Evolutionary conservation across 2,329 filamentous ascomycete genomes (phyloP), one percentile per base, ranked within the genome.

Genomic region (Pseudopyricularia javanii): DNA sequence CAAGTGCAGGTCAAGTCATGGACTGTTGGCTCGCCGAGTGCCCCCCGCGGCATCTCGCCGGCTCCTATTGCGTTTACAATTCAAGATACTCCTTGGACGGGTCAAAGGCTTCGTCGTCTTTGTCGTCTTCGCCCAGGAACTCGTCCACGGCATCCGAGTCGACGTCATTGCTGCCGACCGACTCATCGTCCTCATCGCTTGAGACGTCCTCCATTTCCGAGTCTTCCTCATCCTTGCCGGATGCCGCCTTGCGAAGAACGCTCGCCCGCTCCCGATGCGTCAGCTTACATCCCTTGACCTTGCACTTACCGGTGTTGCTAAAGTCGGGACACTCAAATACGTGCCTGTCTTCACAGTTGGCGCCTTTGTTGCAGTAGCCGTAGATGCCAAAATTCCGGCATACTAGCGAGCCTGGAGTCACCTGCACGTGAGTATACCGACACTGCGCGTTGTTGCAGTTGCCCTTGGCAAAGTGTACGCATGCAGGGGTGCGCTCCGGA

Each of bases 241-340:
- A 70, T 62, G 78, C 80, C 67, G 80, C 77, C 66, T 85, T 83
- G 63, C 88, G 86, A 62, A 85, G 76, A 64, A 84, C 74, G 74
- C 87, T 90, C 65, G 90, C 90, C 69, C 88, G 83, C 71, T 93
- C 88, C 65, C 91, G 82, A 70, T 98, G 93, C 55, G 83, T 86
- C 53, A 95, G 78, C 65, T 85, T 86, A 74, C 91, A 97, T 59
- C 84, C 83, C 68, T 84, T 82, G 66, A 79, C 82, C 66, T 82
- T 83, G 79, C 93, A 98, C 57, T 76, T 74, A 62, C 91, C 91
- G 56, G 80, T 88, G 70, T 95, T 95, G 77, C 88, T 88, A 74
- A 94, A 96, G 66, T 95, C 87, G 57, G 93, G 91, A 68, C 93
- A 97, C 68, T 97, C 91, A 70, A 86, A 85, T 54, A 91, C 85